Base-by-base conservation (phyloP, 1,139 yeast genomes). In the Yamadazyma blattariae region DNA sequence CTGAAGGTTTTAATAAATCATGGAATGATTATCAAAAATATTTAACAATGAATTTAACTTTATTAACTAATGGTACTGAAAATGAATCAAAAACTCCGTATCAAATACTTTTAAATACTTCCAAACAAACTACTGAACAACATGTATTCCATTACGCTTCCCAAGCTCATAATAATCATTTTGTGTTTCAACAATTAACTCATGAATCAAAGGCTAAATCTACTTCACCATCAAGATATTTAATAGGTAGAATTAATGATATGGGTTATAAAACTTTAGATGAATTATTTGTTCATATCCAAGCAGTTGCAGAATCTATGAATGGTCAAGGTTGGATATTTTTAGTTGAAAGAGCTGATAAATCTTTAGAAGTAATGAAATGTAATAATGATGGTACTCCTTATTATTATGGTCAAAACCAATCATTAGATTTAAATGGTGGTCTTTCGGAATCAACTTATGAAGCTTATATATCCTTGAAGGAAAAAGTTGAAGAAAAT, bases 351-450 rank as follows among this genome's bases (percentile, higher is more conserved):
- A 74, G 74, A 34, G 74, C 76, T 25, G 74, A 77, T 48, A 90
- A 90, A 60, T 61, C 74, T 27, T 64, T 92, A 34, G 74, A 73
- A 40, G 70, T 89, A 22, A 54, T 84, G 40, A 69, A 77, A 36
- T 73, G 89, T 47, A 79, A 85, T 59, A 82, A 87, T 54, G 92
- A 94, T 45, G 98, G 98, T 33, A 79, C 97, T 1, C 97, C 98
- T 18, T 87, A 86, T 57, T 79, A 79, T 50, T 79, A 77, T 55
- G 82, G 84, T 27, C 80, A 90, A 49, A 77, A 82, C 52, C 95
- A 88, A 62, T 59, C 75, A 4, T 61, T 81, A 33, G 97, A 90
- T 57, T 67, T 92, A 51, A 88, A 85, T 57, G 81, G 84, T 11
- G 79, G 86, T 10, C 71, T 84, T 24, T 76, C 72, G 39, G 75